Conservation (phyloP, 2,329 filamentous ascomycete genomes). For the Amesomyces nigricolor region DNA sequence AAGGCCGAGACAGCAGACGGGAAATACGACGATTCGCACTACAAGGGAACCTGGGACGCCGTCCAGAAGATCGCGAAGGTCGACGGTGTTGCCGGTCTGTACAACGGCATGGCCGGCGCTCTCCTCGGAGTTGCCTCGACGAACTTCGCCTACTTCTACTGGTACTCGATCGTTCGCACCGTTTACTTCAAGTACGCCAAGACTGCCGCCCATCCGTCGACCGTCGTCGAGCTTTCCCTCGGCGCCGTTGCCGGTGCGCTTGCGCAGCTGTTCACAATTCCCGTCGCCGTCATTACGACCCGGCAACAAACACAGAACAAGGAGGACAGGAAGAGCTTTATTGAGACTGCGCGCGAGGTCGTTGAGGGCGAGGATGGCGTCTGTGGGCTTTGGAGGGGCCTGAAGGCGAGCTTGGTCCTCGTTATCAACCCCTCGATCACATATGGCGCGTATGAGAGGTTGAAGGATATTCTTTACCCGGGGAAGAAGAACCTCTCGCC, state of each 20-base stretch:
- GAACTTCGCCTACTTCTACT: slow-evolving; percentile 99
- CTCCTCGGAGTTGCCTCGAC: slow-evolving; percentile 91
- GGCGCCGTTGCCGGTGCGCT: slow-evolving; percentile 85
- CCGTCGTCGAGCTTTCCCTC: slow-evolving; percentile 73
- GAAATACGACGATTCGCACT: slow-evolving; percentile 57
- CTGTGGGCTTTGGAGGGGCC: slow-evolving; percentile 83
- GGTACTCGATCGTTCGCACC: slow-evolving; percentile 84
- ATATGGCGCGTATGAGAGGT: slow-evolving; percentile 89
- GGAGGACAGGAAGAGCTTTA: slow-evolving; percentile 73
- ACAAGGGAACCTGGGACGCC: slow-evolving; percentile 82
- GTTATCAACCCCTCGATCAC: slow-evolving; percentile 97
- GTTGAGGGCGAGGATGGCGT: slow-evolving; percentile 85
- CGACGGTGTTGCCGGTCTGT: slow-evolving; percentile 78
- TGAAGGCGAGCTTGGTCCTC: slow-evolving; percentile 92
- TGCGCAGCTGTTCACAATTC: slow-evolving; percentile 93
- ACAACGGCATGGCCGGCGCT: slow-evolving; percentile 80
- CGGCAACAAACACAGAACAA: slow-evolving; percentile 90
- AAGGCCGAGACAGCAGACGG: slow-evolving; percentile 48
- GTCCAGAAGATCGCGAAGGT: slow-evolving; percentile 74
- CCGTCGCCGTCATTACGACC: slow-evolving; percentile 90
- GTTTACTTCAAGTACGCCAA: slow-evolving; percentile 65
- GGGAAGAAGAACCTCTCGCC: slow-evolving; percentile 69
- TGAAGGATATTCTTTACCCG: slow-evolving; percentile 72
- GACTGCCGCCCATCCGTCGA: slow-evolving; percentile 56
- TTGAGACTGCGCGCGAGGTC: slow-evolving; percentile 85